Evolutionary conservation across 257 asterid species (phyloP), one percentile per base, ranked within the genome.

Genomic region (Anisodus acutangulus): DNA sequence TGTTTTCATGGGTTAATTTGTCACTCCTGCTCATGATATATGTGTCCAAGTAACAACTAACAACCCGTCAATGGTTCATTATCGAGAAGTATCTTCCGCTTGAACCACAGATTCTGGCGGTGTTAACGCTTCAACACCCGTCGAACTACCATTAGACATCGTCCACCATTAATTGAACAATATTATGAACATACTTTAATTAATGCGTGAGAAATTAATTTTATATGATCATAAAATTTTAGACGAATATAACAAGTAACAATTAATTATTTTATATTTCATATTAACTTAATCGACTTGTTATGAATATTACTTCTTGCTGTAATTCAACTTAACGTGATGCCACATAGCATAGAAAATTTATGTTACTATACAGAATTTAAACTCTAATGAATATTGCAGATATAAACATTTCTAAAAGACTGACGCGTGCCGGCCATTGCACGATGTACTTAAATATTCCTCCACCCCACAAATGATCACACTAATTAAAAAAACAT

Each of bases 101-200:
- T 31, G 0, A 74, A 53, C 81, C 87, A 17, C 4, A 51, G 84
- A 80, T 67, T 68, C 74, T 58, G 82, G 74, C 82, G 80, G 19
- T n/a, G 22, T 26, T 57, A 66, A 69, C 87, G 83, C n/a, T 67
- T 67, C 78, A 71, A 83, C 81, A 83, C 85, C 81, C 85, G 79
- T 31, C 63, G 80, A 74, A 66, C 43, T 31, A 41, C 78, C 51
- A 43, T 31, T 54, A 7, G 43, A 84, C 60, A 15, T 37, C 39
- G 16, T 58, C 68, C 47, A 9, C 10, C 19, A 22, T n/a, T 22
- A 22, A 22, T 15, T 54, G 15, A 53, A 26, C 26, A 69, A 41
- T 69, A 69, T 7, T 68, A 39, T 68, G 53, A 39, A 68, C 37
- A 41, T 13, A 68, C 15, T 68, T 68, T 37, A 37, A 37, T 68